Base-by-base conservation (phyloP, 768 basidiomycete species). In the Hericium erinaceus region DNA sequence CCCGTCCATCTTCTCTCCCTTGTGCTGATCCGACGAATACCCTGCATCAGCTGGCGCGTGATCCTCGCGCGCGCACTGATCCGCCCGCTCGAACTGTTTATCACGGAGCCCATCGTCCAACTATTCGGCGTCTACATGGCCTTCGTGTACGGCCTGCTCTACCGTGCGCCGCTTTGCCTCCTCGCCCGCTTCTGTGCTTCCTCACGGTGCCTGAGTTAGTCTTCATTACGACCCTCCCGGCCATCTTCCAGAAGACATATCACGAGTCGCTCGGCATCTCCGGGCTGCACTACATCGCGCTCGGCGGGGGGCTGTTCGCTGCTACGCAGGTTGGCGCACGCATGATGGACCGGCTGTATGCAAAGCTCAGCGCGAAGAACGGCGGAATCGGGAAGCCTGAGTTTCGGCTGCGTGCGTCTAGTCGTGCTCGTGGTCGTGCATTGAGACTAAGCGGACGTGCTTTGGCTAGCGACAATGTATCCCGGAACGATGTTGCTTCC, bases 251-350 rank as follows among this genome's bases (percentile, higher is more conserved):
- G 53, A 69, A 71, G 3, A 67, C 76, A 0, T 91, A 91, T 63
- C 68, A 76, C 40, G 69, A 87, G 65, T 60, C 66, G 0, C 68
- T 77, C 10, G 84, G 87, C 3, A 82, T 84, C 53, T 74, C 80
- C 0, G 84, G 87, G 0, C 67, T 90, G 33, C 75, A 91, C 64
- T 93, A 90, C 61, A 73, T 91, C 58, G 79, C 88, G 0, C 75
- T 91, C 7, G 89, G 86, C 0, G n/a, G 84, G 2, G 87, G 88
- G 2, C 68, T 87, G 18, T 64, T 72, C 1, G 58, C 70, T 2
- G 77, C 79, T 0, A 80, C 83, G 1, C 76, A 72, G 65, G 11
- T 77, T 11, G 86, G 84, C 57, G 84, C 84, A 0, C 72, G 76
- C 11, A 60, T 73, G 2, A 68, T 89, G 69, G 89, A 92, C 66